Evolutionary conservation across 352 stramenopile species (phyloP), one percentile per base, ranked within the genome.

Genomic region (Pythium biforme): DNA sequence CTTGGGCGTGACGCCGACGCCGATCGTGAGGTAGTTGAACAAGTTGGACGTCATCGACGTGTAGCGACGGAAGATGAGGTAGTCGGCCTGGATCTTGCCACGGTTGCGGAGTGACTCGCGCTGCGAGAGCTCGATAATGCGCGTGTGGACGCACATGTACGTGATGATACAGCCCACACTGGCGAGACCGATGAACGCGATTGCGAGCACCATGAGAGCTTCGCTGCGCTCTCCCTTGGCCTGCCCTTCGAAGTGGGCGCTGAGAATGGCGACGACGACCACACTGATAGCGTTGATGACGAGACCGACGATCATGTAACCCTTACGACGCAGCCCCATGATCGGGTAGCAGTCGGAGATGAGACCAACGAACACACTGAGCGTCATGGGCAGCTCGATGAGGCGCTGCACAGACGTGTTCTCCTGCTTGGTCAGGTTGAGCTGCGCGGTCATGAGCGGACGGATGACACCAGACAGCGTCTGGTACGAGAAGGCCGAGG

Each of bases 331-430:
- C 19, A 93, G 76, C 2, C 90, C 89, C 74, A 90, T 88, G 73
- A 97, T 94, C 33, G 93, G 91, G 62, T 95, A 92, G 51, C 80
- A 96, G 67, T 98, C 90, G 19, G 81, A 95, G 14, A 97, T 60
- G 3, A 97, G 72, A 31, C 91, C 91, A 40, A 97, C 79, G 14
- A 97, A 72, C 45, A 97, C 91, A 72, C 90, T 96, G 49, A 97
- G 79, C 17, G 77, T 82, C 81, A 91, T 96, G 27, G 90, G 89
- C 59, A 97, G 74, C 45, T 94, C 73, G 31, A 96, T 81, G 10
- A 89, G 67, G 11, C 81, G 81, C 33, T 76, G 59, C 4, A 83
- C 76, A 2, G 77, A 67, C n/a, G 74, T 53, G 57, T 77, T 72
- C 62, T 89, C 40, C 19, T 73, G 59, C 19, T 72, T 60, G 39